Base-by-base conservation (phyloP, 768 basidiomycete genomes). In the Xanthoconium purpureum region DNA sequence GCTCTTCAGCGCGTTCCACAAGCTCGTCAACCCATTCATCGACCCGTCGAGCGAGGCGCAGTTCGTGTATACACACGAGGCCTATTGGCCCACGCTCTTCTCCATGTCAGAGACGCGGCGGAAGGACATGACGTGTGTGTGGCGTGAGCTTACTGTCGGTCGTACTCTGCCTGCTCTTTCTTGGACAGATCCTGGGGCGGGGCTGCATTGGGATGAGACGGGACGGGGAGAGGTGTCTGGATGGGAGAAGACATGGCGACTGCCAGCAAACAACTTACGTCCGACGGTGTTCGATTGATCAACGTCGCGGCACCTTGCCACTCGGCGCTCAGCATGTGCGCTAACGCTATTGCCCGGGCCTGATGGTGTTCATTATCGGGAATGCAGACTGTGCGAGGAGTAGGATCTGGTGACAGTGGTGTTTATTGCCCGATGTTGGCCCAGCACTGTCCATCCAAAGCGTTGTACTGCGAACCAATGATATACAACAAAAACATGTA, bases 21-120 rank as follows among this genome's bases (percentile, higher is more conserved):
- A 87, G 61, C 70, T 91, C 62, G 84, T 93, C 64, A 81, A 75
- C 61, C 89, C 91, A 1, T 87, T 94, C 66, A 82, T 94, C 50
- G 93, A 95, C 71, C 90, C 93, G 85, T 82, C 80, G 15, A 93
- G 93, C 24, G 71, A 73, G 11, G 70, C 76, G 38, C 76, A 84
- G 37, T 89, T 94, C 61, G 79, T 80, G 54, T 94, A 92, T 65
- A 77, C 78, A 1, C 93, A 94, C 64, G 79, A 80, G 36, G 78
- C 79, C 53, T 94, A 91, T 66, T 94, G 90, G 88, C 78, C 81
- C 0, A 78, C 78, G 3, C 74, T 94, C 36, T 71, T 87, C 0
- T 66, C 75, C 56, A 70, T 85, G 64, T 81, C 83, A 57, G 76
- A 80, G 11, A 76, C 79, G 55, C 78, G 83, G 43, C 75, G 76